Conservation (phyloP, 306 rosid species). For the Abrus precatorius region DNA sequence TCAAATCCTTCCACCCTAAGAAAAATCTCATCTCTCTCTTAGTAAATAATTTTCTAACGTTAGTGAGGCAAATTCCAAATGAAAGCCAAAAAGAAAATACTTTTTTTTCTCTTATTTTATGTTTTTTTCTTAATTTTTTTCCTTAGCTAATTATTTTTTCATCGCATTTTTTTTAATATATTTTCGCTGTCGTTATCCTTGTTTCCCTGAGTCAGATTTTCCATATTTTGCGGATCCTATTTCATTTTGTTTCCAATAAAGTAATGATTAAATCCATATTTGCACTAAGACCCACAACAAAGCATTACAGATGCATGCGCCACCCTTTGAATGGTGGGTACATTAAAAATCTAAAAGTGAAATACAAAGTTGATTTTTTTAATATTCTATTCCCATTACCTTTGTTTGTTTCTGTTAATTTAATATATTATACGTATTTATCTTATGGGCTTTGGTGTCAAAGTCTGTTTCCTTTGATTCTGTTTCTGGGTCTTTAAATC, state of each 20-base stretch:
- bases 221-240: not conserved
- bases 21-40: not conserved
- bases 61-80: not conserved
- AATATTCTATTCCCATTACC: not conserved
- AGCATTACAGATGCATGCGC: not conserved
- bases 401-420: not conserved
- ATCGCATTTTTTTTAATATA: no score
- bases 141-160: no score
- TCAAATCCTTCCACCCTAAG: not conserved
- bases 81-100: not conserved
- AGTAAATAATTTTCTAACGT: not conserved
- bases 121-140: no score
- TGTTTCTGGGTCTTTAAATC: not conserved
- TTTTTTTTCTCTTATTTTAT: no score
- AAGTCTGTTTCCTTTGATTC: conserved; percentile 13
- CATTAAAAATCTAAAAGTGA: not conserved
- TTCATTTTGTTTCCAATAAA: not conserved
- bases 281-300: conserved; percentile 50
- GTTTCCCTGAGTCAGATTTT: conserved; percentile 1
- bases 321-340: conserved; percentile 39
- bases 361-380: no score
- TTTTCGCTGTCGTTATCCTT: not conserved
- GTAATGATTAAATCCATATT: conserved; percentile 34
- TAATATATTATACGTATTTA: not conserved
- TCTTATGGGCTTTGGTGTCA: not conserved